Conservation (phyloP, 2,329 filamentous ascomycete species). For the Aspergillus pseudoglaucus region DNA sequence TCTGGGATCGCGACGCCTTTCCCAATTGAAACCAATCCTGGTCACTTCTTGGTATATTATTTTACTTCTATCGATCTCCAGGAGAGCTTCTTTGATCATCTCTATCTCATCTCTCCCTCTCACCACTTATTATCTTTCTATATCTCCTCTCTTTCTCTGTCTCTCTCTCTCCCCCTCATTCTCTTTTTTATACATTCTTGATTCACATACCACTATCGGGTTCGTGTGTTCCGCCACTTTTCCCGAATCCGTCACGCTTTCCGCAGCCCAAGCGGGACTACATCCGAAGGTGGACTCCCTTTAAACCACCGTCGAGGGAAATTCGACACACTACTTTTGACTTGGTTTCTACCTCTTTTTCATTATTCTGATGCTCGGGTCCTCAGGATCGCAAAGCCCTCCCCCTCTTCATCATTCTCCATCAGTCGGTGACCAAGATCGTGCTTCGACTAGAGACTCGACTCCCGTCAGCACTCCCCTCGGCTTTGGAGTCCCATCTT, state of each 20-base stretch:
- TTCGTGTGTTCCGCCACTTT: conserved; percentile 20
- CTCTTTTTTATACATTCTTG: neutral
- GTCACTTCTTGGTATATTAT: neutral
- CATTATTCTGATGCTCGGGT: conserved; percentile 47
- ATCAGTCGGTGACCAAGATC: conserved; percentile 40
- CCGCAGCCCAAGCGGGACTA: conserved; percentile 29
- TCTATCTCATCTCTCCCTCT: neutral
- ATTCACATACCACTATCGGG: neutral
- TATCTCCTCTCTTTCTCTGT: neutral
- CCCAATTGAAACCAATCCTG: no score
- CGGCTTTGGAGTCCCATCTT: conserved; percentile 36
- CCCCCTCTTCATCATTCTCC: conserved; percentile 49
- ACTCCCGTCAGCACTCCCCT: conserved; percentile 45
- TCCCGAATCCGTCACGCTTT: conserved; percentile 24
- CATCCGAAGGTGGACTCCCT: conserved; percentile 30
- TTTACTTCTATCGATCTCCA: neutral
- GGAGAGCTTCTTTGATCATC: neutral
- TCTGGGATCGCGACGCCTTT: no score
- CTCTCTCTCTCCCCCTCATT: neutral
- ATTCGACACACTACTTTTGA: conserved; percentile 4
- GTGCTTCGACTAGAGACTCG: conserved; percentile 46
- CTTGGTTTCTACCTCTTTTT: conserved; percentile 1
- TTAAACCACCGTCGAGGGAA: conserved; percentile 26
- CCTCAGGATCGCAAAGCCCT: conserved; percentile 37
- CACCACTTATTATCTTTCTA: neutral